Conservation (phyloP, 192 early-diverging fungal species). For the Rhizophagus clarus region DNA sequence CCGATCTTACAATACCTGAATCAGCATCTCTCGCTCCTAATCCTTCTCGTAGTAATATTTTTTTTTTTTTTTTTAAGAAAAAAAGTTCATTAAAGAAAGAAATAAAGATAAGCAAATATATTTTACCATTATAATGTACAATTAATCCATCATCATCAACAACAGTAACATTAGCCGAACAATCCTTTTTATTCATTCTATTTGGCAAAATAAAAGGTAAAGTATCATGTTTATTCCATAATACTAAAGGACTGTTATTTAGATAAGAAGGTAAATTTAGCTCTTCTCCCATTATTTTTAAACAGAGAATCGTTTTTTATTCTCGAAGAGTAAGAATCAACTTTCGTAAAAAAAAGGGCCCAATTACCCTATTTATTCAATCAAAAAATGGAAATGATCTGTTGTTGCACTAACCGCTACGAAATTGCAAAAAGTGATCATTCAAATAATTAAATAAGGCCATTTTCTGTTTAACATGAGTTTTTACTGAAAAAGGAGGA, state of each 20-base stretch:
- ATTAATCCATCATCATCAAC: background rate
- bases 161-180: background rate
- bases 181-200: background rate
- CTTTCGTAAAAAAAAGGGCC: too few relatives aligned
- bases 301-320: too few relatives aligned
- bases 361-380: too few relatives aligned
- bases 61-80: background rate
- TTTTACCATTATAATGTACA: constrained; percentile 8
- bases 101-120: background rate
- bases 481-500: too few relatives aligned
- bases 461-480: too few relatives aligned
- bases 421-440: too few relatives aligned
- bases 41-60: constrained; percentile 38
- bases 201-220: background rate
- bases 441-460: too few relatives aligned
- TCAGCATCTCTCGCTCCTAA: constrained; percentile 69
- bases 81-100: too few relatives aligned
- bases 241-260: background rate
- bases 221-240: background rate
- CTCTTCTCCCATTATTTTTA: background rate
- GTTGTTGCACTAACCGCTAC: too few relatives aligned
- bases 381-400: too few relatives aligned
- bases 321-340: too few relatives aligned
- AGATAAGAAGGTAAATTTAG: constrained; percentile 5
- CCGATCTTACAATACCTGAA: constrained; percentile 76